Conservation (phyloP, 2,329 filamentous ascomycete genomes). For the Scedosporium boydii region DNA sequence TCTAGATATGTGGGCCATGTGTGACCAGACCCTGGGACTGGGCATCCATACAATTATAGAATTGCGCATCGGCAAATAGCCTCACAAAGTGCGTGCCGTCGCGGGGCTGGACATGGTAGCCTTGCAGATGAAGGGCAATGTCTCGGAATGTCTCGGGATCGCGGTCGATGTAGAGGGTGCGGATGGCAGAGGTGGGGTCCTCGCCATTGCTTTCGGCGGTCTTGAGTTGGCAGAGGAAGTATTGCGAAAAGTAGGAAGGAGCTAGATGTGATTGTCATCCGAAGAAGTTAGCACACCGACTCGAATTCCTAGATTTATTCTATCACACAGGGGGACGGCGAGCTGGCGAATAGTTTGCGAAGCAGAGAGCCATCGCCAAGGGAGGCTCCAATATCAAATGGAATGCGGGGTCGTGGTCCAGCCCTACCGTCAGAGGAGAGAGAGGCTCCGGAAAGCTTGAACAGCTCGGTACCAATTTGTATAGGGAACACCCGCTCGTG, state of each 20-base stretch:
- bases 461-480: slow-evolving; percentile 63
- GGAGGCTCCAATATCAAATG: no score
- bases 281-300: neutral
- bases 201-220: slow-evolving; percentile 50
- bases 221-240: slow-evolving; percentile 76
- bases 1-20: neutral
- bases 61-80: slow-evolving; percentile 88
- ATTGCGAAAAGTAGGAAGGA: slow-evolving; percentile 92
- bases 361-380: no score
- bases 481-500: slow-evolving; percentile 67
- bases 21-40: neutral
- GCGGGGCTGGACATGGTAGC: slow-evolving; percentile 75
- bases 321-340: no score
- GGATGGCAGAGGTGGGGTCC: slow-evolving; percentile 38
- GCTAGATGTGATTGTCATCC: slow-evolving; percentile 38
- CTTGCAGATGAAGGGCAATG: slow-evolving; percentile 83
- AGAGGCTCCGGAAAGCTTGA: slow-evolving; percentile 64
- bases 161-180: slow-evolving; percentile 89
- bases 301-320: no score
- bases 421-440: slow-evolving; percentile 60
- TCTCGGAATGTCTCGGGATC: slow-evolving; percentile 84
- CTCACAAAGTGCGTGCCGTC: slow-evolving; percentile 85
- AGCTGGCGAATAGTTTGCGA: no score
- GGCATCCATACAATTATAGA: slow-evolving; percentile 63
- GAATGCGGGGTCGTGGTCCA: neutral